phyloP scores from a whole-genome alignment of 371 early-diverging fungal species.

The Gilbertella persicaria region DNA sequence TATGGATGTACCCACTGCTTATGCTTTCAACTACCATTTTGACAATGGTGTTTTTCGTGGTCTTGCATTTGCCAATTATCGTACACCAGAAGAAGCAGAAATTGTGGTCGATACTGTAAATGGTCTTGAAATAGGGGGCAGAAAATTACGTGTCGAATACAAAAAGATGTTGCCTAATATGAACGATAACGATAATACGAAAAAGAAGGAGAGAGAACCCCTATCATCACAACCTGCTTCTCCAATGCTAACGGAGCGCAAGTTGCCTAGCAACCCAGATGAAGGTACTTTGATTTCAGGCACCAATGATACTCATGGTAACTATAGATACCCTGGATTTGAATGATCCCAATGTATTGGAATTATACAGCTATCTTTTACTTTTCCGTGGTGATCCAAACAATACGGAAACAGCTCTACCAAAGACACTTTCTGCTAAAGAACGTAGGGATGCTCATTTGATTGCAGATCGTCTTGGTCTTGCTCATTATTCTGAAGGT shows the following conservation, averaged over 20 bases:
- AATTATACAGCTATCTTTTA: conserved; percentile 68
- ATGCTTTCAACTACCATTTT: conserved; percentile 83
- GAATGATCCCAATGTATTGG: conserved; percentile 68
- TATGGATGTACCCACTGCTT: conserved; percentile 72
- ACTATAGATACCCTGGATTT: conserved; percentile 57
- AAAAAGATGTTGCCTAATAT: conserved; percentile 56
- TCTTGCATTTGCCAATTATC: conserved; percentile 82
- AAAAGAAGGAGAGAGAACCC: conserved; percentile 30
- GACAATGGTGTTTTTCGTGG: conserved; percentile 82
- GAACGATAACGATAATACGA: conserved; percentile 28
- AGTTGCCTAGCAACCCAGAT: conserved; percentile 12
- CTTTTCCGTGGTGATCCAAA: conserved; percentile 69
- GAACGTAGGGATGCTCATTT: conserved; percentile 59
- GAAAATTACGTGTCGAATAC: conserved; percentile 81
- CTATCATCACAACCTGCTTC: conserved; percentile 15
- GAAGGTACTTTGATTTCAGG: conserved; percentile 13
- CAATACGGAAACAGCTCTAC: conserved; percentile 61
- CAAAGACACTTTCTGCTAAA: conserved; percentile 47
- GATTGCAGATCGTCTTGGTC: conserved; percentile 58
- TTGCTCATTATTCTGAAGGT: conserved; percentile 59
- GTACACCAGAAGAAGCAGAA: conserved; percentile 75
- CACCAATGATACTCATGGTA: not conserved
- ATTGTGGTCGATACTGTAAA: conserved; percentile 67
- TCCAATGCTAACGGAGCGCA: conserved; percentile 15
- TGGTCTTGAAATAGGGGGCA: conserved; percentile 70